Evolutionary conservation across 1,139 yeast species (phyloP), one percentile per base, ranked within the genome.

Genomic region (Saccharomycopsis hybrid): DNA sequence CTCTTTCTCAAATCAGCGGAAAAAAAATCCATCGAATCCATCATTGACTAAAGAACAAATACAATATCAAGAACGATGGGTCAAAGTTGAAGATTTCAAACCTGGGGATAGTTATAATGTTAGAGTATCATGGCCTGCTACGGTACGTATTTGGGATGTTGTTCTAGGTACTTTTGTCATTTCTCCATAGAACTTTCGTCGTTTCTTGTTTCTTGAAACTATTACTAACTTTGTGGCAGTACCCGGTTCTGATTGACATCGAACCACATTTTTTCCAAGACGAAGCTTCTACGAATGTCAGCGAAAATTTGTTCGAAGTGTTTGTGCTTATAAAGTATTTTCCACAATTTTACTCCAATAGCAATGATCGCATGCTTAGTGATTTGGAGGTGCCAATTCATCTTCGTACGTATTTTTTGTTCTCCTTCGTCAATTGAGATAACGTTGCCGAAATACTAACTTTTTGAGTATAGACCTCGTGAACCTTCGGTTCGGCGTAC

Each of bases 51-150:
- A 28, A 13, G 25, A 8, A 8, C 11, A 36, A 38, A 11, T 36
- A 9, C 39, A 36, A 24, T 2, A 31, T 8, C 44, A 49, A 24
- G 32, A 32, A 11, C 8, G n/a, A 28, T 41, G 13, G 18, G 43
- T 50, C 28, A 40, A 43, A 33, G 32, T 50, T 27, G 44, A 35
- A 28, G 30, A 30, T 33, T 43, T 30, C 33, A 18, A 43, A 13
- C 35, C 44, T 24, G 43, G 39, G 2, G 28, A 30, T 7, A 41
- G 18, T 8, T 52, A 46, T 28, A 52, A 52, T 41, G 31, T 52
- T n/a, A 41, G 54, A 31, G 30, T 52, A 18, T 52, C 52, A 32
- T 52, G 54, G 54, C 52, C 54, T 3, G 52, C 54, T 24, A 49
- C 50, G 9, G n/a, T n/a, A n/a, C n/a, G n/a, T n/a, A n/a, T n/a